Conservation (phyloP, 2,329 filamentous ascomycete genomes). For the Colletotrichum simmondsii region DNA sequence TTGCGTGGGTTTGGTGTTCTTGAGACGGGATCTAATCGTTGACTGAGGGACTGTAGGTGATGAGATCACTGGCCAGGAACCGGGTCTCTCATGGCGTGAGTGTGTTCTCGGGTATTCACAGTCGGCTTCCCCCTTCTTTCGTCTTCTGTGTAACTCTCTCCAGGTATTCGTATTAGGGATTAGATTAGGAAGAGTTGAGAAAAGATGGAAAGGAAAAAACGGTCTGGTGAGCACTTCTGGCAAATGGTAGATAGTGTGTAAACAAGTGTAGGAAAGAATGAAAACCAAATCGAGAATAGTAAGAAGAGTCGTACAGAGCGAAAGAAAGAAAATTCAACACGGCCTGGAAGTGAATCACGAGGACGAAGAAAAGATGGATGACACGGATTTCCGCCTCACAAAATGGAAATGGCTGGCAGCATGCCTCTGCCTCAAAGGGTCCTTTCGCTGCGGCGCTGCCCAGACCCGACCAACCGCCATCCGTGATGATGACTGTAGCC, state of each 20-base stretch:
- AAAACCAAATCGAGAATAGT: background rate
- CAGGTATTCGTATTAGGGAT: background rate
- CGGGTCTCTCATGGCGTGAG: conserved; percentile 7
- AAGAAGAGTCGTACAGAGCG: background rate
- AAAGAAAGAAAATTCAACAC: background rate
- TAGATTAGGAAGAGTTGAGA: background rate
- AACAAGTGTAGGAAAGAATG: conserved; percentile 17
- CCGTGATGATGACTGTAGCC: background rate
- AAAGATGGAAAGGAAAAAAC: background rate
- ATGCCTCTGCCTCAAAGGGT: background rate
- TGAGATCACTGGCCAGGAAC: background rate
- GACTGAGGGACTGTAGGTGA: background rate
- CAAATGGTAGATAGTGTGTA: background rate
- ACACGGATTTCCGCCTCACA: background rate
- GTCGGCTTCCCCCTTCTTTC: background rate
- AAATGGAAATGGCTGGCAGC: conserved; percentile 8
- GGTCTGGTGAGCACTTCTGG: background rate
- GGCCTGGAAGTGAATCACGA: background rate
- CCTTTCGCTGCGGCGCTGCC: background rate
- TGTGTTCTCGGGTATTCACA: background rate
- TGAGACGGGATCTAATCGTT: background rate
- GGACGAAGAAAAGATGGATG: background rate
- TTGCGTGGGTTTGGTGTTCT: background rate
- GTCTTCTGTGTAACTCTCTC: background rate
- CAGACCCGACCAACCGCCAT: background rate